Evolutionary conservation across 2,329 filamentous ascomycete species (phyloP), one percentile per base, ranked within the genome.

Genomic region (Calonectria crousiana): DNA sequence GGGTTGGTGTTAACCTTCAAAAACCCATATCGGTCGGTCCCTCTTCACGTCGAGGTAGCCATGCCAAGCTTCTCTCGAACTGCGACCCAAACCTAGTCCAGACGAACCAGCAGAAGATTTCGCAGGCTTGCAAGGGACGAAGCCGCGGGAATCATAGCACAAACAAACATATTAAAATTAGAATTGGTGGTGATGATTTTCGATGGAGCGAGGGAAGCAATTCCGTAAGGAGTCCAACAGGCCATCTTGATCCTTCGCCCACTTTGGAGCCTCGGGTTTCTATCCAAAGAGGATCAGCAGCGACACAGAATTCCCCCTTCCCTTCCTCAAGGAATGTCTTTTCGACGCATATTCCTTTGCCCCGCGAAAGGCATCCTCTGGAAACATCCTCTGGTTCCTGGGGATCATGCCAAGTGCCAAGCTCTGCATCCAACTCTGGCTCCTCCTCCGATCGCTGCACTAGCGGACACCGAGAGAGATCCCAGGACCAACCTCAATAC

Each of bases 1-100:
- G 84, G 83, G 81, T 79, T 0, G 83, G 84, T 4, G 73, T 84
- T 9, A 74, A 72, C 23, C 65, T 83, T 14, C 83, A 85, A 58
- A 84, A 83, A 62, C 76, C 81, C 11, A 73, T 83, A 18, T 53
- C 73, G 2, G 70, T 79, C 10, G 73, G 79, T 14, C 80, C 78
- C 53, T 71, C 79, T 8, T 73, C 56, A 16, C 34, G 20, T 2
- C n/a, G 13, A 60, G 56, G 36, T 16, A n/a, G 10, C n/a, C 20
- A n/a, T 26, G 32, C 20, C 32, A 36, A 38, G 20, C n/a, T 38
- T n/a, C 34, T 38, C n/a, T 2, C 56, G 3, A 14, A 23, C 36
- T 38, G 9, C 56, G 32, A 18, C 13, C 34, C 49, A 20, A 65
- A 32, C 44, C 44, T 64, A 28, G 60, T 67, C 32, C 47, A 32